These are phyloP conservation scores for Boletus sp. DNA, from an alignment of 768 basidiomycete species.

Conservation along the genomic window DNA sequence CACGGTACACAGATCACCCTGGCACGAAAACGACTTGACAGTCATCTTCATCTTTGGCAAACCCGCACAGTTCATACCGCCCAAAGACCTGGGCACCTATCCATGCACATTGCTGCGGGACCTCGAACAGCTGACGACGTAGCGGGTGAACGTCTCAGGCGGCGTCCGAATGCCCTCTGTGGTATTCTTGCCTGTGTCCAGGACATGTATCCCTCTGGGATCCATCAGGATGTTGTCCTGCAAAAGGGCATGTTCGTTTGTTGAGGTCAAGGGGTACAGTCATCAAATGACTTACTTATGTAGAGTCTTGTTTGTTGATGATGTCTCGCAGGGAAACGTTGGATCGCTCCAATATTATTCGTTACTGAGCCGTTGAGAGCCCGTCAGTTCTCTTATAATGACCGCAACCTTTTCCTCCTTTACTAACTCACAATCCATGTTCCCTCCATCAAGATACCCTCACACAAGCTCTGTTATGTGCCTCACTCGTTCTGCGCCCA, in stretches of 20 bases:
- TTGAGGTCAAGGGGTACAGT: conserved; percentile 87
- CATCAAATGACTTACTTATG: conserved; percentile 71
- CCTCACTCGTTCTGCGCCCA: background rate
- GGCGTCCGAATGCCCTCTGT: conserved; percentile 50
- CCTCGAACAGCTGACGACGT: conserved; percentile 55
- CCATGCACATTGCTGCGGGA: conserved; percentile 83
- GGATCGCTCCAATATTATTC: conserved; percentile 59
- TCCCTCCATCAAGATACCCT: conserved; percentile 61
- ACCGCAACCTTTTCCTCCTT: conserved; percentile 56
- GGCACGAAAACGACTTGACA: no score
- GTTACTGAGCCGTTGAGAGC: conserved; percentile 43
- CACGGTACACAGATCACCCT: conserved; percentile 80
- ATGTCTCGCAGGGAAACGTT: conserved; percentile 65
- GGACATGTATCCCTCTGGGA: conserved; percentile 94
- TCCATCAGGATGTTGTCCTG: conserved; percentile 65
- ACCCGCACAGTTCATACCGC: no score
- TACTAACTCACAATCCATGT: conserved; percentile 50
- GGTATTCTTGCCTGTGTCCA: conserved; percentile 75
- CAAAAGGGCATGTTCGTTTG: conserved; percentile 88
- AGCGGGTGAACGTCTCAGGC: conserved; percentile 29
- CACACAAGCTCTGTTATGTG: conserved; percentile 54
- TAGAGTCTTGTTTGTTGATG: background rate
- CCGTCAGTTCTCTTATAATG: conserved; percentile 50
- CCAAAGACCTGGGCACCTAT: no score
- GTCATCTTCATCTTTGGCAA: no score